Percentiles rank a stretch among this genome's conserved stretches.
Evolutionary conservation across 2,329 filamentous ascomycete genomes (phyloP).

Genomic region (Tolypocladium paradoxum): DNA sequence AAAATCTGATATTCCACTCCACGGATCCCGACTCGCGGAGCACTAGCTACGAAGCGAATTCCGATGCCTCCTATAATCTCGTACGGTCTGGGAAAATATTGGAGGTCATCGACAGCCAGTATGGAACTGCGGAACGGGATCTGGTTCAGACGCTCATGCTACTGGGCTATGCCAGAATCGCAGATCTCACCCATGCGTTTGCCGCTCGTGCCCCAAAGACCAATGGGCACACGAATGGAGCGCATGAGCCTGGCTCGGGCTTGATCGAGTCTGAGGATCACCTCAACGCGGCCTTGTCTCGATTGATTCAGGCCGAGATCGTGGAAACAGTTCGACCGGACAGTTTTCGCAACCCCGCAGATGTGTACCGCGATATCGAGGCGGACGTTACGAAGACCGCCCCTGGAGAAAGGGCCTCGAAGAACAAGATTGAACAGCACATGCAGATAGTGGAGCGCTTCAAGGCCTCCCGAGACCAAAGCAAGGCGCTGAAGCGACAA

Average conservation of each 20-base stretch:
- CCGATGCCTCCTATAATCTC: constrained; percentile 69
- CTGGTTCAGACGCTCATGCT: constrained; percentile 66
- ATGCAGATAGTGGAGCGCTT: constrained; percentile 43
- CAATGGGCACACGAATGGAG: constrained; percentile 24
- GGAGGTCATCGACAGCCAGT: constrained; percentile 60
- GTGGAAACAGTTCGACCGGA: constrained; percentile 50
- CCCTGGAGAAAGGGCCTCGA: constrained; percentile 35
- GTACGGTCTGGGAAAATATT: constrained; percentile 74
- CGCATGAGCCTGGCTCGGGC: constrained; percentile 18
- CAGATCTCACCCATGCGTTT: constrained; percentile 58
- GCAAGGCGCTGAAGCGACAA: constrained; percentile 39
- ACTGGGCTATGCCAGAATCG: constrained; percentile 65
- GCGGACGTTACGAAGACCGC: constrained; percentile 44
- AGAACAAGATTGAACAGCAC: constrained; percentile 54
- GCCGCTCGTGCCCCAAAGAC: constrained; percentile 23
- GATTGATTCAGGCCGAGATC: constrained; percentile 53
- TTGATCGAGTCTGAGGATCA: constrained; percentile 35
- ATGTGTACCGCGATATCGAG: constrained; percentile 50
- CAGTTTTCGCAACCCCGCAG: constrained; percentile 51
- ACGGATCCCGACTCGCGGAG: constrained; percentile 49
- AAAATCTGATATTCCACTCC: constrained; percentile 72
- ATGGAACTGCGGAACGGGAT: constrained; percentile 63
- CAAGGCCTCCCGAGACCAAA: constrained; percentile 40
- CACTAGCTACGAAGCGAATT: constrained; percentile 77
- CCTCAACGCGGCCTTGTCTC: constrained; percentile 38